These are phyloP conservation scores for Ramalina peruviana DNA, from an alignment of 495 filamentous ascomycete species.

Conservation along the genomic window DNA sequence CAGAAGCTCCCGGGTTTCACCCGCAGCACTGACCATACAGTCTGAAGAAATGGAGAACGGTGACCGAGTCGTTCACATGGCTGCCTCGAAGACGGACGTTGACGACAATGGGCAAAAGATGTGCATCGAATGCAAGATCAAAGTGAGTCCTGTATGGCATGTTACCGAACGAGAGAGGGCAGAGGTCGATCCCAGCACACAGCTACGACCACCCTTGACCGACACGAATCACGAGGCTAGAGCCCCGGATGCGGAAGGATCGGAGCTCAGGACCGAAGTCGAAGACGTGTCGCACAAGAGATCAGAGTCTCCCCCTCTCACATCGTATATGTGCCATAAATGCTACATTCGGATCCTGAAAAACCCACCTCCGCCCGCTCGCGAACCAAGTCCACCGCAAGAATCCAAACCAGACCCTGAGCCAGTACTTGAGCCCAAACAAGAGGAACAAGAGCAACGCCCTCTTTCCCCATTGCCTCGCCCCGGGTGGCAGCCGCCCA, in stretches of 20 bases:
- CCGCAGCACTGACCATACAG: conserved; percentile 14
- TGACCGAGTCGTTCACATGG: conserved; percentile 16
- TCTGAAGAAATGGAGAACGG: conserved; percentile 19
- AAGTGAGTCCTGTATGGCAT: conserved; percentile 17
- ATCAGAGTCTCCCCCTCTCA: conserved; percentile 17
- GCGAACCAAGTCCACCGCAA: conserved; percentile 19
- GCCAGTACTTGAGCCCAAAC: conserved; percentile 21
- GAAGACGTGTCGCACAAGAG: conserved; percentile 1
- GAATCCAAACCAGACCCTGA: neutral
- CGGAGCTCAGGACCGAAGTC: conserved; percentile 5
- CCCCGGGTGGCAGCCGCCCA: conserved; percentile 10
- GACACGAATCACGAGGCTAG: conserved; percentile 20
- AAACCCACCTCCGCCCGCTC: conserved; percentile 21
- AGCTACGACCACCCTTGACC: conserved; percentile 4
- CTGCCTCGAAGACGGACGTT: conserved; percentile 3
- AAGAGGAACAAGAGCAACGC: conserved; percentile 21
- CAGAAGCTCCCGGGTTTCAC: conserved; percentile 16
- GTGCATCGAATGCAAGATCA: conserved; percentile 13
- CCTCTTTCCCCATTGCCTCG: conserved; percentile 6
- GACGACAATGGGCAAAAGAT: conserved; percentile 9
- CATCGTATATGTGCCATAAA: conserved; percentile 29
- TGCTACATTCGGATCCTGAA: conserved; percentile 33
- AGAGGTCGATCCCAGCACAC: conserved; percentile 6
- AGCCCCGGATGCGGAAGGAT: conserved; percentile 22
- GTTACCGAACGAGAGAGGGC: conserved; percentile 7